These are phyloP conservation scores for Gliomastix tumulicola DNA, from an alignment of 2,329 filamentous ascomycete species.

Conservation along the genomic window DNA sequence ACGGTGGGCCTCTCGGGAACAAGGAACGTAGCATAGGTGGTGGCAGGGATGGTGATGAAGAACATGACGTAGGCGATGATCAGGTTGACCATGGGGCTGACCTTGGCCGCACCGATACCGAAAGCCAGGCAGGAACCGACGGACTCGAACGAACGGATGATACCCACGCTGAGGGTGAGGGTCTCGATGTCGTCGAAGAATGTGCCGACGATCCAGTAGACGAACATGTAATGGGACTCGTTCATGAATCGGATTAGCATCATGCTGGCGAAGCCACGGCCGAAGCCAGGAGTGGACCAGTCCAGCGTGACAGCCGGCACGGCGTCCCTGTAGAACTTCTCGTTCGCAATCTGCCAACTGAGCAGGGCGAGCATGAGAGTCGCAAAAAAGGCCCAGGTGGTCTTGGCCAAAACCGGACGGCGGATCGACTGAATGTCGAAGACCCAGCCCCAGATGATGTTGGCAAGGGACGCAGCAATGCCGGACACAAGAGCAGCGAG, in stretches of 20 bases:
- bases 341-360: conserved; percentile 39
- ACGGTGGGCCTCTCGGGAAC: conserved; percentile 25
- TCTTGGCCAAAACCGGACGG: conserved; percentile 31
- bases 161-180: conserved; percentile 37
- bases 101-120: conserved; percentile 36
- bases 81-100: conserved; percentile 39
- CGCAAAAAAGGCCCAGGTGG: conserved; percentile 32
- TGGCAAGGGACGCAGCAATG: conserved; percentile 33
- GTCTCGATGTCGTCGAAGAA: conserved; percentile 45
- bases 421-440: conserved; percentile 34
- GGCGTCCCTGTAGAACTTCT: conserved; percentile 33
- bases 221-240: conserved; percentile 34
- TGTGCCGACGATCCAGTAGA: conserved; percentile 25
- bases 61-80: conserved; percentile 41
- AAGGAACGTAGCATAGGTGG: conserved; percentile 23
- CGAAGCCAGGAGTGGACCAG: conserved; percentile 35
- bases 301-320: conserved; percentile 27
- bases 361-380: conserved; percentile 33
- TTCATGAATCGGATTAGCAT: conserved; percentile 42
- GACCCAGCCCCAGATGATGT: conserved; percentile 42
- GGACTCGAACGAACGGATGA: conserved; percentile 40
- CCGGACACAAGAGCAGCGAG: conserved; percentile 37
- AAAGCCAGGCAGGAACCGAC: conserved; percentile 38
- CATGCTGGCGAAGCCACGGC: conserved; percentile 37
- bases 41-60: conserved; percentile 27